phyloP scores from a whole-genome alignment of 176 grass and related monocot genomes.

The Puccinellia tenuiflora region DNA sequence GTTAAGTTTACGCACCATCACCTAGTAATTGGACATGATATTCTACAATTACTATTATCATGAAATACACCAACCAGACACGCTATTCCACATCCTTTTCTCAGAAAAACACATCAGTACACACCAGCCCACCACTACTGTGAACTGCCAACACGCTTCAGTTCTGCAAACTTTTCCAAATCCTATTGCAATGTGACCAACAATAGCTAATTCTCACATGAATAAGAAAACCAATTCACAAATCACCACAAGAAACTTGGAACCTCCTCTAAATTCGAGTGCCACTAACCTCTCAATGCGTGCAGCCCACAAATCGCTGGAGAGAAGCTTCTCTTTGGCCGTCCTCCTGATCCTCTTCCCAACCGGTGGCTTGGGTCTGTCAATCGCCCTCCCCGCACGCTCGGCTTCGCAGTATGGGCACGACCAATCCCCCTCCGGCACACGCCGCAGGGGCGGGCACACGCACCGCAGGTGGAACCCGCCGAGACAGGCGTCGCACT shows the following conservation, averaged over 20 bases:
- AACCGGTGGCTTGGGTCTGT: conserved; percentile 45
- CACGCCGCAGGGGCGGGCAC: conserved; percentile 61
- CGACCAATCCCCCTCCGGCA: conserved; percentile 86
- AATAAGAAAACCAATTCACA: not conserved
- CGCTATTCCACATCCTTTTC: not conserved
- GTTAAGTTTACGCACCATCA: no score
- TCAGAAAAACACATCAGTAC: not conserved
- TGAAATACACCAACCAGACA: not conserved
- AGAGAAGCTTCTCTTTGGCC: conserved; percentile 77
- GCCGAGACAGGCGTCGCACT: conserved; percentile 86
- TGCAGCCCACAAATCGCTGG: conserved; percentile 73
- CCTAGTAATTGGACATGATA: no score
- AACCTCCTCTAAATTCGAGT: not conserved
- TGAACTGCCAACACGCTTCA: not conserved
- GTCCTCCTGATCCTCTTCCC: conserved; percentile 67
- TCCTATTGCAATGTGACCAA: not conserved
- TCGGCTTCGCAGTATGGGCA: conserved; percentile 64
- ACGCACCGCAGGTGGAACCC: conserved; percentile 84
- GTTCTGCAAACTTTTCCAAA: not conserved
- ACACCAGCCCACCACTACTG: not conserved
- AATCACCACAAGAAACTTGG: not conserved
- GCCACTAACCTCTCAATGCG: conserved; percentile 56
- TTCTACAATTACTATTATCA: no score
- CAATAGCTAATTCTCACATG: not conserved
- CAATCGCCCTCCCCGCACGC: conserved; percentile 41